A percentile compares a stretch with the other conserved stretches of the same genome.
phyloP scores from a whole-genome alignment of 2,329 filamentous ascomycete genomes.

The Sclerotinia glacialis region DNA sequence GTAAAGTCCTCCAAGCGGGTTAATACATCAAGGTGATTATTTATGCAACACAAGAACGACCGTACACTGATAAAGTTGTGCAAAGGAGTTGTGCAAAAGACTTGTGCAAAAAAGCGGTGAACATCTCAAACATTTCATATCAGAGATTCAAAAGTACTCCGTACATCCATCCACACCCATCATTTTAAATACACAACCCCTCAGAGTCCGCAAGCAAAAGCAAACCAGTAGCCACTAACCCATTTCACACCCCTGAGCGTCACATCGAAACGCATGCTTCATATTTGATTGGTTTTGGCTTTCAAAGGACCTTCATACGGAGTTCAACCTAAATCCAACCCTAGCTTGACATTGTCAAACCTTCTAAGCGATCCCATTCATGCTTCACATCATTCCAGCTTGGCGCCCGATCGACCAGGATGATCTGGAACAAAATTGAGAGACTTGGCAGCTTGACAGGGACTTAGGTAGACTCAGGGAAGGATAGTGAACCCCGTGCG shows the following conservation, averaged over 20 bases:
- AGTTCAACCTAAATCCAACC: too few relatives aligned
- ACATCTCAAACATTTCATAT: neutral
- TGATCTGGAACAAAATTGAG: too few relatives aligned
- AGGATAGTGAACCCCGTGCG: neutral
- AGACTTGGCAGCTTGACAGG: too few relatives aligned
- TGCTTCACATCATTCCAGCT: too few relatives aligned
- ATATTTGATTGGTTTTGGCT: constrained; percentile 5
- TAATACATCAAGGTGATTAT: constrained; percentile 2
- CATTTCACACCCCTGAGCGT: neutral
- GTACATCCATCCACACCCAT: neutral
- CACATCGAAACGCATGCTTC: constrained; percentile 17
- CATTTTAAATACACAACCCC: neutral
- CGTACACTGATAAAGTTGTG: constrained; percentile 5
- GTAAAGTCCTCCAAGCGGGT: neutral
- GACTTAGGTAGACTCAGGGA: neutral
- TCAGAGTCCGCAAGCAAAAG: neutral
- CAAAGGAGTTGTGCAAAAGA: too few relatives aligned
- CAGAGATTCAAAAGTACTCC: neutral
- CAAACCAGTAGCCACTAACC: neutral
- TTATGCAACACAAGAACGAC: neutral
- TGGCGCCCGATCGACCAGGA: too few relatives aligned
- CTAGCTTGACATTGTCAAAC: too few relatives aligned
- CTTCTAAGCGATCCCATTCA: too few relatives aligned
- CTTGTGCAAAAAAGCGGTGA: constrained; percentile 19
- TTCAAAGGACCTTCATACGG: neutral